Conservation (phyloP, 2,329 filamentous ascomycete genomes). For the Rhynchosporium secalis region DNA sequence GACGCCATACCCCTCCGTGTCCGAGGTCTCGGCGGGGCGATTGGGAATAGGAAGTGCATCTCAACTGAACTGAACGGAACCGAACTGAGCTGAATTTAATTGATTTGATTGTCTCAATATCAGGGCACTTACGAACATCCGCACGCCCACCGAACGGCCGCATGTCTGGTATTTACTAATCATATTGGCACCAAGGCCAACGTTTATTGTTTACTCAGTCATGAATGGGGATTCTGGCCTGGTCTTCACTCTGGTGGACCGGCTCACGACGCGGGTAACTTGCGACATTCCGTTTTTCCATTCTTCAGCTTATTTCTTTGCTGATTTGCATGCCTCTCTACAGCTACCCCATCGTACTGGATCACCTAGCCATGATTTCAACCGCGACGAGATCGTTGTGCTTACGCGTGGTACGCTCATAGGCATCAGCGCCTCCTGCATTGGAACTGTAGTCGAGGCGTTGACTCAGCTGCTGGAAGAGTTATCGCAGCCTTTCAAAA, state of each 20-base stretch:
- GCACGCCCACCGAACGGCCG: conserved; percentile 20
- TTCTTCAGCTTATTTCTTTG: conserved; percentile 4
- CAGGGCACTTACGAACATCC: neutral
- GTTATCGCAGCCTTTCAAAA: conserved; percentile 54
- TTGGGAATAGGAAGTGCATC: neutral
- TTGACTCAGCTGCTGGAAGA: conserved; percentile 60
- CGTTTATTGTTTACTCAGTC: conserved; percentile 27
- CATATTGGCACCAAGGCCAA: conserved; percentile 32
- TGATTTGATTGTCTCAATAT: neutral
- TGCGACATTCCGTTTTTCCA: conserved; percentile 10
- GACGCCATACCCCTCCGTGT: neutral
- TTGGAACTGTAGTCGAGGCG: conserved; percentile 56
- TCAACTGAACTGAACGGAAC: neutral
- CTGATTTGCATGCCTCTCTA: conserved; percentile 21
- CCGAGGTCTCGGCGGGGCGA: conserved; percentile 6
- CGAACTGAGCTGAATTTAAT: no score
- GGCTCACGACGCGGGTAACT: conserved; percentile 60
- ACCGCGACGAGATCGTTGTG: conserved; percentile 60
- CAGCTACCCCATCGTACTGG: conserved; percentile 65
- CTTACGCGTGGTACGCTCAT: conserved; percentile 63
- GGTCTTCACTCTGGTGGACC: conserved; percentile 62
- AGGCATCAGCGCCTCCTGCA: conserved; percentile 56
- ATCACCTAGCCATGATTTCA: conserved; percentile 55
- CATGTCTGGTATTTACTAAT: conserved; percentile 34
- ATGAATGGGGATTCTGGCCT: conserved; percentile 63